A percentile compares a stretch with the other conserved stretches of the same genome.
phyloP scores from a whole-genome alignment of 2,329 filamentous ascomycete genomes.

The Lachnum nothofagi region DNA sequence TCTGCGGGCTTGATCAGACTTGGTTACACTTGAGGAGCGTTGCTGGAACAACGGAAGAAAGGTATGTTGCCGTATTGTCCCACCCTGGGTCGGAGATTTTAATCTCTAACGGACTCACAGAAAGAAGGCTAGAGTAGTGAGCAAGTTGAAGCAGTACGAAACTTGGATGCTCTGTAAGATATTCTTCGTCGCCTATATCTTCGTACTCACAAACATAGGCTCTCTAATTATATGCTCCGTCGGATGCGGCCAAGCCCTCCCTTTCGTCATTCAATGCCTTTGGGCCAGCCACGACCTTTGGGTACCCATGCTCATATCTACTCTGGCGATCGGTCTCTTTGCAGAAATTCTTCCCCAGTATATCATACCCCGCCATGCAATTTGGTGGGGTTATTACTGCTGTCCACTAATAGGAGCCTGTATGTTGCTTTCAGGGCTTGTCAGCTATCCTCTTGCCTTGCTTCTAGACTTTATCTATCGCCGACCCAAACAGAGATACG shows the following conservation, averaged over 20 bases:
- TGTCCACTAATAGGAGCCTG: slow-evolving; percentile 25
- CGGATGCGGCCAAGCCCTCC: slow-evolving; percentile 24
- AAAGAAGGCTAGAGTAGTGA: slow-evolving; percentile 18
- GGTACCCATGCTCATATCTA: slow-evolving; percentile 25
- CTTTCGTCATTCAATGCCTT: slow-evolving; percentile 23
- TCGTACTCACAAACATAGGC: slow-evolving; percentile 14
- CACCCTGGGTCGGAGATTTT: not conserved
- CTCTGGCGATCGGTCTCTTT: slow-evolving; percentile 23
- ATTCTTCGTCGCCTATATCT: not conserved
- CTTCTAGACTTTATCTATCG: slow-evolving; percentile 18
- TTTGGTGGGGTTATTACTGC: slow-evolving; percentile 27
- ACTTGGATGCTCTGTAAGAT: slow-evolving; percentile 29
- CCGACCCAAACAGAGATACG: slow-evolving; percentile 5
- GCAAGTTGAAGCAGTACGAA: slow-evolving; percentile 18
- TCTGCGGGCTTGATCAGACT: slow-evolving; percentile 25
- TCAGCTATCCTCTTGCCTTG: slow-evolving; percentile 26
- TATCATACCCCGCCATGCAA: slow-evolving; percentile 22
- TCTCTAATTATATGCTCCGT: slow-evolving; percentile 26
- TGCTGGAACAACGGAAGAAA: slow-evolving; percentile 20
- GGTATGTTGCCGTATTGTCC: slow-evolving; percentile 11
- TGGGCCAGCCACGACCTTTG: slow-evolving; percentile 15
- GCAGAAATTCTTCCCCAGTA: slow-evolving; percentile 29
- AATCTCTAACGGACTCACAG: slow-evolving; percentile 16
- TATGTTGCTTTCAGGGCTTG: slow-evolving; percentile 23
- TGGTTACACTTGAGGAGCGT: slow-evolving; percentile 21